Base-by-base conservation (phyloP, 2,329 filamentous ascomycete species). In the Colletotrichum godetiae region DNA sequence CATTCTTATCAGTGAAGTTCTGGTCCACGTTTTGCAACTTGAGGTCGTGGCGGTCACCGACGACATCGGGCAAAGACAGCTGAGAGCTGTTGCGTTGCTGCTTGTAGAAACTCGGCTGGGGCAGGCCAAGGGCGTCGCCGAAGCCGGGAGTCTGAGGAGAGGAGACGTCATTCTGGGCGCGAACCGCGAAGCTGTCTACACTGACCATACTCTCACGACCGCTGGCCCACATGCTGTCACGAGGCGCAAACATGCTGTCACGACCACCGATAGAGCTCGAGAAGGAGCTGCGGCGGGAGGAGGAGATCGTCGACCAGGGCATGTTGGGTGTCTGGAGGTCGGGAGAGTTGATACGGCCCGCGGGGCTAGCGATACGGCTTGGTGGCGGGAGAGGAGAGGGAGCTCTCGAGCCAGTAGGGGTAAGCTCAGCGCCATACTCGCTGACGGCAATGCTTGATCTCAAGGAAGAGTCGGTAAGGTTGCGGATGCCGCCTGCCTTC, bases 1-100 rank as follows among this genome's bases (percentile, higher is more conserved):
- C 91, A 42, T 86, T 90, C 59, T 88, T 87, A 78, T 93, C 91
- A 6, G 88, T 92, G 82, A 93, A 93, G 82, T 90, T 91, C 2
- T 91, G 91, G 76, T 91, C 90, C 0, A 93, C 89, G 68, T 92
- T 90, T 78, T 93, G 91, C 19, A 92, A 85, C 74, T 89, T 88
- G 78, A 88, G 91, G 77, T 91, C 87, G 66, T 88, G 88, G 78
- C 91, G 90, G 71, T 89, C 89, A 22, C 90, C 89, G 31, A 92
- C 85, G 35, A 92, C 86, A 3, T 85, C 85, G 66, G 90, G 84
- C 4, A 91, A 83, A 33, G 88, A 90, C 31, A 92, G 83, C 3
- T 83, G 82, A 1, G 86, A 88, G 57, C 82, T 80, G 73, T 81
- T 83, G 73, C 82, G 83, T 49, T 84, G 78, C 46, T 81, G 79